These are phyloP conservation scores for Phaeomoniella chlamydospora DNA, from an alignment of 2,329 filamentous ascomycete species.

Conservation along the genomic window DNA sequence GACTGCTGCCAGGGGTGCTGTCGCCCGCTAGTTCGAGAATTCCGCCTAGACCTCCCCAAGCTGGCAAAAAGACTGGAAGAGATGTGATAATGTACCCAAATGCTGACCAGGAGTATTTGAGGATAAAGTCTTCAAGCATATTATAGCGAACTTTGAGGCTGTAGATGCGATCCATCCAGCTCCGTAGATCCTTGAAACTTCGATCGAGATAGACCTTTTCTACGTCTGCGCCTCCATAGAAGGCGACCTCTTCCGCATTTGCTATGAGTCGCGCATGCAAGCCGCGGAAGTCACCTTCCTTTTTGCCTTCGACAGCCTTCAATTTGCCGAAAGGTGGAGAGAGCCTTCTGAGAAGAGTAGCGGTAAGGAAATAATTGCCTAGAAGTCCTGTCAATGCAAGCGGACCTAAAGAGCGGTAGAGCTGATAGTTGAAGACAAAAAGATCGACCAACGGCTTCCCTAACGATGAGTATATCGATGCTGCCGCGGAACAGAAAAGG, in stretches of 20 bases:
- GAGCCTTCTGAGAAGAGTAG: constrained; percentile 71
- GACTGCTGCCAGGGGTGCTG: constrained; percentile 8
- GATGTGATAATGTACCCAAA: constrained; percentile 92
- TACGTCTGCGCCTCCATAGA: constrained; percentile 90
- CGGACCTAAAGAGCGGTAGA: constrained; percentile 81
- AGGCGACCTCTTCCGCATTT: constrained; percentile 94
- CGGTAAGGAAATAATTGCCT: constrained; percentile 88
- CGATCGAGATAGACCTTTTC: constrained; percentile 85
- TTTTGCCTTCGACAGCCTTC: constrained; percentile 87
- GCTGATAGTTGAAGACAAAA: constrained; percentile 94
- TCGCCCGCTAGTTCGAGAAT: constrained; percentile 45
- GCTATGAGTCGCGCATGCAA: constrained; percentile 85
- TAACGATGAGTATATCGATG: constrained; percentile 84
- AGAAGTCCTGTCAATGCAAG: constrained; percentile 73
- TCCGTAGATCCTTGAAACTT: constrained; percentile 83
- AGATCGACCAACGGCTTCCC: constrained; percentile 98
- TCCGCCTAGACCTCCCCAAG: constrained; percentile 77
- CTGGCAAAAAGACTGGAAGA: constrained; percentile 82
- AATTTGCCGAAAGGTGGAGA: constrained; percentile 95
- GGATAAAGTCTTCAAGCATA: constrained; percentile 93
- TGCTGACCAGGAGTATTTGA: constrained; percentile 98
- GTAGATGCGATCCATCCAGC: constrained; percentile 98
- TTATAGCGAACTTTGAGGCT: constrained; percentile 97
- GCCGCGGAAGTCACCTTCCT: constrained; percentile 87
- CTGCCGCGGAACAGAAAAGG: constrained; percentile 83